A percentile compares a stretch with the other conserved stretches of the same genome.
phyloP scores from a whole-genome alignment of 805 yeast species.

The Zygoascus biomembranicola region DNA sequence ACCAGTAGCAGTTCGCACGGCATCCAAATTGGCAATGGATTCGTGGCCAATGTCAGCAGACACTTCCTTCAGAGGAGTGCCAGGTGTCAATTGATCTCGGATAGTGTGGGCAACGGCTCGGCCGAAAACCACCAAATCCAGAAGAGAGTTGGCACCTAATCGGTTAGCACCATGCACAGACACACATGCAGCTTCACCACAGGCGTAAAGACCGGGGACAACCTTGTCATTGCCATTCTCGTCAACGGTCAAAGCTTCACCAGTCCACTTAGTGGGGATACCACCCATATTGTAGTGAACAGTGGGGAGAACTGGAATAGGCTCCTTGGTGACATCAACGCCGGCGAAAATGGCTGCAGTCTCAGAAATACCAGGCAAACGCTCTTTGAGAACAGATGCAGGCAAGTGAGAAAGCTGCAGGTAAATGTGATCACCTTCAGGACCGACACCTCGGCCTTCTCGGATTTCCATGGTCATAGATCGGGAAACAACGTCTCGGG shows the following conservation, averaged over 20 bases:
- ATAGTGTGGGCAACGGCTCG: slow-evolving; percentile 96
- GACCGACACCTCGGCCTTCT: slow-evolving; percentile 99
- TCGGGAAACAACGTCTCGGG: slow-evolving; percentile 96
- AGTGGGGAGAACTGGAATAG: slow-evolving; percentile 96
- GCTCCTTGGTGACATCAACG: slow-evolving; percentile 98
- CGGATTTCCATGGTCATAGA: slow-evolving; percentile 98
- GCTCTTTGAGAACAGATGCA: slow-evolving; percentile 80
- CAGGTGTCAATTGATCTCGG: slow-evolving; percentile 77
- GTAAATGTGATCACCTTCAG: slow-evolving; percentile 88
- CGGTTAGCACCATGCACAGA: slow-evolving; percentile 99
- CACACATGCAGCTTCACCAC: slow-evolving; percentile 99
- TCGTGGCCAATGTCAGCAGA: slow-evolving; percentile 84
- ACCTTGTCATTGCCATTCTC: slow-evolving; percentile 82
- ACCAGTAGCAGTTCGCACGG: slow-evolving; percentile 79
- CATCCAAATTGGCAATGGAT: slow-evolving; percentile 85
- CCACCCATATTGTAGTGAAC: slow-evolving; percentile 99
- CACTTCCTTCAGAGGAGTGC: slow-evolving; percentile 72
- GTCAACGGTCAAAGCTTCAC: slow-evolving; percentile 82
- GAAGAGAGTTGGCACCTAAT: slow-evolving; percentile 94
- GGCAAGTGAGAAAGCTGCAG: slow-evolving; percentile 93
- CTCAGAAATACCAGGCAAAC: slow-evolving; percentile 98
- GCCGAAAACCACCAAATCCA: slow-evolving; percentile 95
- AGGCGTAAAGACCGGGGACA: slow-evolving; percentile 89
- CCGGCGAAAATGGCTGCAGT: slow-evolving; percentile 98
- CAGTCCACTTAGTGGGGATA: slow-evolving; percentile 95